A percentile compares a stretch with the other conserved stretches of the same genome.
phyloP scores from a whole-genome alignment of 768 basidiomycete genomes.

The Clitopilus hobsonii region DNA sequence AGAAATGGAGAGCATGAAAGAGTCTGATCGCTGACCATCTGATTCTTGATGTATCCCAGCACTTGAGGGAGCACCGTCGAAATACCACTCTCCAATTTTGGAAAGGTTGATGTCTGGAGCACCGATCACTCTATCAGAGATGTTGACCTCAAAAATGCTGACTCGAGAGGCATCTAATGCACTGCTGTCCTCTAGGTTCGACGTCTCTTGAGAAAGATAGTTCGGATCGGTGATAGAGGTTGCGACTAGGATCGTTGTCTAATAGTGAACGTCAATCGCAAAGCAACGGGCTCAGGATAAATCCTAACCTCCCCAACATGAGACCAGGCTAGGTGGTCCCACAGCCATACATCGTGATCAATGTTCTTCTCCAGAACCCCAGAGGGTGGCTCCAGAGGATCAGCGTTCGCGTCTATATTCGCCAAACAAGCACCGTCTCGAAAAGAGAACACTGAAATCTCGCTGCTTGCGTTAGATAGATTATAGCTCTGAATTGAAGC shows the following conservation, averaged over 20 bases:
- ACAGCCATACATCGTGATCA: constrained; percentile 35
- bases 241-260: constrained; percentile 40
- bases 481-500: not conserved
- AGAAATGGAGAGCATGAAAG: constrained; percentile 3
- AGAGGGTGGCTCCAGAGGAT: constrained; percentile 17
- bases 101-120: constrained; percentile 34
- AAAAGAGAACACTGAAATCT: constrained; percentile 47
- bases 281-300: not conserved
- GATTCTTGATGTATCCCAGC: constrained; percentile 40
- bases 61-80: constrained; percentile 42
- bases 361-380: constrained; percentile 28
- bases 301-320: constrained; percentile 34
- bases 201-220: constrained; percentile 20
- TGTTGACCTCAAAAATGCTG: constrained; percentile 32
- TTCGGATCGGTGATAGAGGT: constrained; percentile 40
- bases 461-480: constrained; percentile 28
- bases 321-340: constrained; percentile 34
- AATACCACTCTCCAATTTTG: constrained; percentile 49
- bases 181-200: constrained; percentile 26
- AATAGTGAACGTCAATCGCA: constrained; percentile 8
- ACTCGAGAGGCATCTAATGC: constrained; percentile 33
- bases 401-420: constrained; percentile 23
- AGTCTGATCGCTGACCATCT: constrained; percentile 34
- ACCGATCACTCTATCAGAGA: constrained; percentile 16
- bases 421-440: constrained; percentile 42